These are phyloP conservation scores for Drechslerella stenobrocha DNA, from an alignment of 2,329 filamentous ascomycete species.

Conservation along the genomic window DNA sequence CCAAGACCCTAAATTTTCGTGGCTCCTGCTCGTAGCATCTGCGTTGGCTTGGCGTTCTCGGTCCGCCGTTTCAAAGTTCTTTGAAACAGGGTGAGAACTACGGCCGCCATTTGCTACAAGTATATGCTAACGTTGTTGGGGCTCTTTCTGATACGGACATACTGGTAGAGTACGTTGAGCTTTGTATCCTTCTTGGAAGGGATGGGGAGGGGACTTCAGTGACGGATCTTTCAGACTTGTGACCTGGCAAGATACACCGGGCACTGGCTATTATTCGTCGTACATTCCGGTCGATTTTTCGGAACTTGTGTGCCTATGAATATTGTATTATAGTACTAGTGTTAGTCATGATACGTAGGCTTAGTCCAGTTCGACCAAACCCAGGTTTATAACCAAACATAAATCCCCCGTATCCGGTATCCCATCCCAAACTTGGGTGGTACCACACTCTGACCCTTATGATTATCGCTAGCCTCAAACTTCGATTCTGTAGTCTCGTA, in stretches of 20 bases:
- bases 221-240: slow-evolving; percentile 48
- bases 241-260: slow-evolving; percentile 31
- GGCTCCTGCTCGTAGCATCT: neutral
- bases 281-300: slow-evolving; percentile 8
- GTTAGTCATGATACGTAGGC: no score
- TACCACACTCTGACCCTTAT: no score
- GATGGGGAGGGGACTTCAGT: slow-evolving; percentile 9
- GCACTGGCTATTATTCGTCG: slow-evolving; percentile 43
- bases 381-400: no score
- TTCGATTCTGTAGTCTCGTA: no score
- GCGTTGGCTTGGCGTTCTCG: neutral
- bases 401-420: no score
- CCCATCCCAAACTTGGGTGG: no score
- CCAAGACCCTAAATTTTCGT: neutral
- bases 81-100: slow-evolving; percentile 14
- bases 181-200: slow-evolving; percentile 25
- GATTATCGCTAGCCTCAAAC: no score
- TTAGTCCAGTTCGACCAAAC: no score
- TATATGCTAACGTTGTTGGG: neutral
- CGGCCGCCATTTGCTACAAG: slow-evolving; percentile 4
- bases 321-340: neutral
- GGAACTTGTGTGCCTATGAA: neutral
- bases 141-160: slow-evolving; percentile 12
- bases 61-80: slow-evolving; percentile 10
- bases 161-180: slow-evolving; percentile 37